Percentiles rank a stretch among this genome's conserved stretches.
Conservation (phyloP, 225 moss, liverwort and hornwort species). For the Physcomitrellopsis africana region DNA sequence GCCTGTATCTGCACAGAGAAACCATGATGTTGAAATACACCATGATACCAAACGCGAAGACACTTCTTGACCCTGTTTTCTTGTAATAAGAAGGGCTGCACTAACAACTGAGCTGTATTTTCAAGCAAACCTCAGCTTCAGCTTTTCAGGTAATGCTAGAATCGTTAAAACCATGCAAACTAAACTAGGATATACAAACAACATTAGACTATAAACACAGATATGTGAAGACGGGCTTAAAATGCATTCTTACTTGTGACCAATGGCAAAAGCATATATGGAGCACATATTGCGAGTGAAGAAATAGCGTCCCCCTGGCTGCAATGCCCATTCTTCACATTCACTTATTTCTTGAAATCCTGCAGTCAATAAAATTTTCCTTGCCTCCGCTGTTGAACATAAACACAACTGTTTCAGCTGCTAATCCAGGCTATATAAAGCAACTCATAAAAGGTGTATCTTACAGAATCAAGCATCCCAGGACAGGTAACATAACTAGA, state of each 20-base stretch:
- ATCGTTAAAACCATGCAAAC: not conserved
- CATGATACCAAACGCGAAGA: too few species aligned
- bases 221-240: constrained; percentile 7
- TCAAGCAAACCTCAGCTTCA: constrained; percentile 9
- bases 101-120: not conserved
- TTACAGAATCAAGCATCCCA: constrained; percentile 12
- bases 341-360: constrained; percentile 79
- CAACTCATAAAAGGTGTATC: constrained; percentile 13
- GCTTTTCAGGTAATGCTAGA: constrained; percentile 8
- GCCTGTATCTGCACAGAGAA: constrained; percentile 61
- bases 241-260: constrained; percentile 66
- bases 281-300: constrained; percentile 87
- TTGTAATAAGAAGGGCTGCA: not conserved
- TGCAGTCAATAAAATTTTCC: constrained; percentile 57
- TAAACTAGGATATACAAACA: not conserved
- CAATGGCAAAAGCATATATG: constrained; percentile 83
- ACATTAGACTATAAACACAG: not conserved
- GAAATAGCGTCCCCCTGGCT: constrained; percentile 82
- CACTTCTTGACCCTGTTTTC: not conserved
- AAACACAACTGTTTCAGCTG: constrained; percentile 27
- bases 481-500: constrained; percentile 11
- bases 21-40: constrained; percentile 11
- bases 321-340: constrained; percentile 79
- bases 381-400: constrained; percentile 68
- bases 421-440: constrained; percentile 26